Base-by-base conservation (phyloP, 164 flowering plant species). In the Macadamia tetraphylla region DNA sequence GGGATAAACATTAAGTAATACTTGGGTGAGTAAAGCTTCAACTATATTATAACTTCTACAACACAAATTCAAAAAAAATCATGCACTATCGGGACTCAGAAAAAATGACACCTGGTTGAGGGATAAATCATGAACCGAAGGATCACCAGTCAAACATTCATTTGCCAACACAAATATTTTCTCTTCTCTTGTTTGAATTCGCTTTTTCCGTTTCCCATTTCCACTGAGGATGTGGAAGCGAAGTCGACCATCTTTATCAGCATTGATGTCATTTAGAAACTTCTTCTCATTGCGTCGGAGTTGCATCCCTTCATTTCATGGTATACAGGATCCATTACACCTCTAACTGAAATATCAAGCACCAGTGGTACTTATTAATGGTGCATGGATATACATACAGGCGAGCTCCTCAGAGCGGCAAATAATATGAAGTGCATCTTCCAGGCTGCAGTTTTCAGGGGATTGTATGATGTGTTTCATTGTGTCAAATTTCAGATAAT, bases 131-230 rank as follows among this genome's bases (percentile, higher is more conserved):
- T 85, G 96, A 59, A 84, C 76, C 43, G 71, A 84, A 74, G 98
- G 99, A 82, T 95, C 93, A 58, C 99, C 98, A 65, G 94, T 95
- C 81, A 92, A 82, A 82, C 91, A 90, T 75, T 95, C 99, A 83
- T 89, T 95, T 71, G 82, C 85, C 76, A 95, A 70, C 74, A 92
- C 79, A 83, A 95, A 95, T 77, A 92, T 81, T 80, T 95, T 95
- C 74, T 95, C 99, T 82, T 92, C 98, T 82, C 88, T 85, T 40
- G 88, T 86, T 78, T 95, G 99, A 58, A 95, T 89, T 32, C 96
- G 94, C 84, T 83, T 95, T 83, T 95, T 92, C 75, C 80, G 73
- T 73, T 87, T 95, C 32, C 88, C 92, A 70, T 86, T 95, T 58
- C 90, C 97, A 69, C 77, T 88, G 65, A 85, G 85, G 70, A 92